Conservation (phyloP, 2,329 filamentous ascomycete genomes). For the Thelonectria rubi region DNA sequence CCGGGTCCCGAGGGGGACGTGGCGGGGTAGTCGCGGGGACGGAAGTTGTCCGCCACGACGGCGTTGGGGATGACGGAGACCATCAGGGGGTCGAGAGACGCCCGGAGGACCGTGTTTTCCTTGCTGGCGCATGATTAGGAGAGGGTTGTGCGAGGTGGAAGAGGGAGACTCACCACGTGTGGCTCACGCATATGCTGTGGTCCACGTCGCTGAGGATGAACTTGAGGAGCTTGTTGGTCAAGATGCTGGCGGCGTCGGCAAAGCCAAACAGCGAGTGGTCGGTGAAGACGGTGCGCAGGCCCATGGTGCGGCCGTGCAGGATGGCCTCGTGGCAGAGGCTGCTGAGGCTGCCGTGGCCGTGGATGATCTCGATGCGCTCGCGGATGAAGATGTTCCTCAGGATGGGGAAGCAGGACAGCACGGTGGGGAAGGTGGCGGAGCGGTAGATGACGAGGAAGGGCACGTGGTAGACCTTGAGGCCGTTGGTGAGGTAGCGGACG, state of each 20-base stretch:
- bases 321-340: slow-evolving; percentile 95
- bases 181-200: slow-evolving; percentile 97
- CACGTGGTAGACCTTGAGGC: slow-evolving; percentile 97
- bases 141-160: not conserved
- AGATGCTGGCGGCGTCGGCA: slow-evolving; percentile 92
- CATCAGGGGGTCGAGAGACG: slow-evolving; percentile 94
- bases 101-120: slow-evolving; percentile 95
- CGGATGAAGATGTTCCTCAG: slow-evolving; percentile 95
- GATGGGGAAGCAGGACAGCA: slow-evolving; percentile 99
- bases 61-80: slow-evolving; percentile 98
- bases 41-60: slow-evolving; percentile 95
- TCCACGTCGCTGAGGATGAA: slow-evolving; percentile 97
- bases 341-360: slow-evolving; percentile 94
- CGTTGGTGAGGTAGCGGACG: slow-evolving; percentile 94
- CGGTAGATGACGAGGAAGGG: slow-evolving; percentile 97
- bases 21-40: slow-evolving; percentile 64
- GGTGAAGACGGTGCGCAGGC: slow-evolving; percentile 92
- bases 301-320: slow-evolving; percentile 95
- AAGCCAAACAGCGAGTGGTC: slow-evolving; percentile 98
- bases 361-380: slow-evolving; percentile 95
- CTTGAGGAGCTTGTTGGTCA: slow-evolving; percentile 97
- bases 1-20: slow-evolving; percentile 41
- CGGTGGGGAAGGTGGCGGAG: slow-evolving; percentile 90
- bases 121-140: slow-evolving; percentile 68
- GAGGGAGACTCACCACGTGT: slow-evolving; percentile 78